Conservation (phyloP, 768 basidiomycete genomes). For the Coprinopsis sp. region DNA sequence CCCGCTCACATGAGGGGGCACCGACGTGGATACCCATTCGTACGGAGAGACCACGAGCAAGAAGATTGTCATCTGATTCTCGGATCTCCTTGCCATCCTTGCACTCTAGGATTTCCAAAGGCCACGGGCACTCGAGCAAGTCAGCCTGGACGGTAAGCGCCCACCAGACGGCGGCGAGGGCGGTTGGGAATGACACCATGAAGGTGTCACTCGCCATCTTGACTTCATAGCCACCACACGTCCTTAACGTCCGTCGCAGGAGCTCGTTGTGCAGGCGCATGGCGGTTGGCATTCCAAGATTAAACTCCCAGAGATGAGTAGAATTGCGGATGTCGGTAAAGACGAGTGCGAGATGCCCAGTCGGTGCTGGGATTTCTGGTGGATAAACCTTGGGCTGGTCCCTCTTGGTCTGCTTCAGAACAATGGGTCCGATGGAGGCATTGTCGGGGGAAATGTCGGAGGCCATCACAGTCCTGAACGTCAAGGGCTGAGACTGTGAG, state of each 20-base stretch:
- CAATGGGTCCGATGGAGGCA: too few species aligned
- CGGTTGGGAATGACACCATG: slow-evolving; percentile 95
- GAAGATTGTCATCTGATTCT: slow-evolving; percentile 59
- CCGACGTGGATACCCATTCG: slow-evolving; percentile 99
- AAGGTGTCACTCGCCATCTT: slow-evolving; percentile 99
- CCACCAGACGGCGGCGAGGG: slow-evolving; percentile 86
- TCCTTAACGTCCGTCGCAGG: slow-evolving; percentile 77
- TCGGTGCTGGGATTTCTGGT: slow-evolving; percentile 78
- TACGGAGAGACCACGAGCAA: slow-evolving; percentile 87
- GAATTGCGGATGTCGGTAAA: slow-evolving; percentile 99
- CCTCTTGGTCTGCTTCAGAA: too few species aligned
- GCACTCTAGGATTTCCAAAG: slow-evolving; percentile 86
- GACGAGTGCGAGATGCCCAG: slow-evolving; percentile 84
- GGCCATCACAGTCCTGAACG: too few species aligned
- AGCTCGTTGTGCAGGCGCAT: slow-evolving; percentile 88
- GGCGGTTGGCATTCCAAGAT: slow-evolving; percentile 91
- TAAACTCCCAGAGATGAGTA: slow-evolving; percentile 93
- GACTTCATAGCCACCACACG: slow-evolving; percentile 96
- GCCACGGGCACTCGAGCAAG: slow-evolving; percentile 83
- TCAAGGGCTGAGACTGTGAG: too few species aligned
- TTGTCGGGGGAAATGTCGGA: too few species aligned
- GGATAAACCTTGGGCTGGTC: too few species aligned
- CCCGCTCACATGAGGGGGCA: slow-evolving; percentile 80
- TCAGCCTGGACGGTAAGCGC: slow-evolving; percentile 81
- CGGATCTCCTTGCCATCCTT: slow-evolving; percentile 82